phyloP scores from a whole-genome alignment of 2,329 filamentous ascomycete species.

The Pezicula carpinea region DNA sequence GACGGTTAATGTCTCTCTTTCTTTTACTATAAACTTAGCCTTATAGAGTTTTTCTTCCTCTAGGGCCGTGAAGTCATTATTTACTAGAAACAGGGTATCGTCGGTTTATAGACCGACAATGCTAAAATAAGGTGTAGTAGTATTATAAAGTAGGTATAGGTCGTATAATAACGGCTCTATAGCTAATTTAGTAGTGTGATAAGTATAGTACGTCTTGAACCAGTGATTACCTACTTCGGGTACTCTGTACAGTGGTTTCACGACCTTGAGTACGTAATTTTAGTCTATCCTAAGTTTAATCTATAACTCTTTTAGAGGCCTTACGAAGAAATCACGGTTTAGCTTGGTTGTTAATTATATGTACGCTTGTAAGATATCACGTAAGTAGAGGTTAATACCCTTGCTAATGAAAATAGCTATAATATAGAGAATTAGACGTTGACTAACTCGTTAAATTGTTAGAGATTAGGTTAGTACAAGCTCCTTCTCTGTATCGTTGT shows the following conservation, averaged over 20 bases:
- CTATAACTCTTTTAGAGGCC: not conserved
- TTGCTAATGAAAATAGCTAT: not conserved
- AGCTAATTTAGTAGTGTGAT: conserved; percentile 5
- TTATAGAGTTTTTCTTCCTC: conserved; percentile 6
- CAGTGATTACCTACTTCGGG: conserved; percentile 8
- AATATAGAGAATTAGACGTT: conserved; percentile 8
- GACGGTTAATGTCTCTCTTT: not conserved
- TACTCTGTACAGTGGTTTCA: conserved; percentile 11
- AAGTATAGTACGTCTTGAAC: conserved; percentile 8
- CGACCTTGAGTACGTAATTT: not conserved
- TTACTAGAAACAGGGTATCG: conserved; percentile 8
- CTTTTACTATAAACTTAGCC: conserved; percentile 7
- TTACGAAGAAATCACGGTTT: conserved; percentile 8
- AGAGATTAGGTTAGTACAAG: conserved; percentile 9
- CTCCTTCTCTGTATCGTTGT: conserved; percentile 8
- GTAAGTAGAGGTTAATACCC: conserved; percentile 1
- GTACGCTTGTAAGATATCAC: conserved; percentile 10
- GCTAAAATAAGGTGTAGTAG: not conserved
- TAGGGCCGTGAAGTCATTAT: not conserved
- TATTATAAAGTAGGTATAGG: not conserved
- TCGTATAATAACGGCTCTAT: conserved; percentile 8
- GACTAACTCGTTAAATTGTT: conserved; percentile 8
- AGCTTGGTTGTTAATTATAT: conserved; percentile 7
- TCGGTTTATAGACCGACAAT: conserved; percentile 10
- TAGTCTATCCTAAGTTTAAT: not conserved